Percentiles rank a stretch among this genome's conserved stretches.
phyloP scores from a whole-genome alignment of 192 early-diverging fungal genomes.

The Dimargaris cristalligena region DNA sequence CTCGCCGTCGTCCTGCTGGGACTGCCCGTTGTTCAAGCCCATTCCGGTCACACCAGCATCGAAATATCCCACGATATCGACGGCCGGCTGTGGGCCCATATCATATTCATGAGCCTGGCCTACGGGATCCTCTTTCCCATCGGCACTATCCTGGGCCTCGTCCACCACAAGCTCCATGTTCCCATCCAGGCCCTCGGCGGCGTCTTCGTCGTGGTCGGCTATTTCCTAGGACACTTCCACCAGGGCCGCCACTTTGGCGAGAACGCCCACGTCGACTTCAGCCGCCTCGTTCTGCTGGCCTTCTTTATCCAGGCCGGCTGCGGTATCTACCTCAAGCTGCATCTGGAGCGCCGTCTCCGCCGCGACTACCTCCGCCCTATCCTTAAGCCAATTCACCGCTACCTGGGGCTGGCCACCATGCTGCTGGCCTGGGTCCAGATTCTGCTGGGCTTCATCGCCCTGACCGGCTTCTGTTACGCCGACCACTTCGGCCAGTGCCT shows the following conservation, averaged over 20 bases:
- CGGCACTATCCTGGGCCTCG: slow-evolving; percentile 39
- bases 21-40: neutral
- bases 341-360: slow-evolving; percentile 32
- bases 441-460: slow-evolving; percentile 43
- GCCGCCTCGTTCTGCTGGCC: slow-evolving; percentile 37
- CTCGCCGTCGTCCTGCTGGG: no score
- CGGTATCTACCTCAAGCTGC: slow-evolving; percentile 42
- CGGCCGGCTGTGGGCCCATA: slow-evolving; percentile 22
- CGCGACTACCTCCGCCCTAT: slow-evolving; percentile 30
- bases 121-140: slow-evolving; percentile 28
- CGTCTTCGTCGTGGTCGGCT: slow-evolving; percentile 28
- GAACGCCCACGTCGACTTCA: slow-evolving; percentile 46
- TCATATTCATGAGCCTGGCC: slow-evolving; percentile 25
- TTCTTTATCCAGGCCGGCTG: slow-evolving; percentile 29
- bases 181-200: slow-evolving; percentile 36
- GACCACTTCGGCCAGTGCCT: slow-evolving; percentile 45
- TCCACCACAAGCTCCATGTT: slow-evolving; percentile 39
- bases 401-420: slow-evolving; percentile 29
- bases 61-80: slow-evolving; percentile 17
- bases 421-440: slow-evolving; percentile 47
- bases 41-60: slow-evolving; percentile 8
- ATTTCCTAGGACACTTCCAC: slow-evolving; percentile 43
- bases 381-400: slow-evolving; percentile 30
- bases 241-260: slow-evolving; percentile 40
- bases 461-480: slow-evolving; percentile 41